A percentile compares a stretch with the other conserved stretches of the same genome.
phyloP scores from a whole-genome alignment of 1,139 yeast species.

The Yarrowia galli region DNA sequence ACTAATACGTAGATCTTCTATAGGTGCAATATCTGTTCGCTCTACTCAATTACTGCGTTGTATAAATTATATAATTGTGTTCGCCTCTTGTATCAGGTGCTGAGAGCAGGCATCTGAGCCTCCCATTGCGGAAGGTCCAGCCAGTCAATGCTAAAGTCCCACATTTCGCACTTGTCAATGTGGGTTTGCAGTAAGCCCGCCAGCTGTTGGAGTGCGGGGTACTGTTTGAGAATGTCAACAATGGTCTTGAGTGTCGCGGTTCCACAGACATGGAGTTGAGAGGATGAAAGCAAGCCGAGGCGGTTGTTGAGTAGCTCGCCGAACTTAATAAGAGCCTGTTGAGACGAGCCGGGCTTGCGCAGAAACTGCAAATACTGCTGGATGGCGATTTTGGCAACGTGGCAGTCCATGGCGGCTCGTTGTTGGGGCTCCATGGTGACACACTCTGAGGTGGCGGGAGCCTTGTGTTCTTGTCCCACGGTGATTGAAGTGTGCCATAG shows the following conservation, averaged over 20 bases:
- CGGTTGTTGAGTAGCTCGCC: slow-evolving; percentile 32
- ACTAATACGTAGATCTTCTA: no score
- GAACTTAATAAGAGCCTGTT: slow-evolving; percentile 24
- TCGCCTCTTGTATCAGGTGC: not conserved
- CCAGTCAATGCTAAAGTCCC: slow-evolving; percentile 32
- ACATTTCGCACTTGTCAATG: slow-evolving; percentile 33
- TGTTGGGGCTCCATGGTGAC: slow-evolving; percentile 33
- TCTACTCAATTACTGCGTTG: slow-evolving; percentile 8
- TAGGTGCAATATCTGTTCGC: not conserved
- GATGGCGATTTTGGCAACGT: slow-evolving; percentile 32
- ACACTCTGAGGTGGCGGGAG: slow-evolving; percentile 12
- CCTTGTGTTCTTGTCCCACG: slow-evolving; percentile 20
- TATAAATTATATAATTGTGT: slow-evolving; percentile 23
- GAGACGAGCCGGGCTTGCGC: slow-evolving; percentile 15
- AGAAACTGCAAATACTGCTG: slow-evolving; percentile 28
- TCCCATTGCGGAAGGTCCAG: slow-evolving; percentile 35
- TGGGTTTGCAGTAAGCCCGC: slow-evolving; percentile 17
- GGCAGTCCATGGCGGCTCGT: slow-evolving; percentile 24
- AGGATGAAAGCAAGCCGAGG: slow-evolving; percentile 22
- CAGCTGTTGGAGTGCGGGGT: slow-evolving; percentile 31
- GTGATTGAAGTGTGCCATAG: slow-evolving; percentile 23
- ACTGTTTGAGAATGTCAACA: slow-evolving; percentile 13
- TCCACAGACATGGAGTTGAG: slow-evolving; percentile 18
- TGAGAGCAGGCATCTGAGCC: slow-evolving; percentile 17
- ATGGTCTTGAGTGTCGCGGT: slow-evolving; percentile 17